Evolutionary conservation across 2,329 filamentous ascomycete genomes (phyloP), one percentile per base, ranked within the genome.

Genomic region (Ceratocystis papillata): DNA sequence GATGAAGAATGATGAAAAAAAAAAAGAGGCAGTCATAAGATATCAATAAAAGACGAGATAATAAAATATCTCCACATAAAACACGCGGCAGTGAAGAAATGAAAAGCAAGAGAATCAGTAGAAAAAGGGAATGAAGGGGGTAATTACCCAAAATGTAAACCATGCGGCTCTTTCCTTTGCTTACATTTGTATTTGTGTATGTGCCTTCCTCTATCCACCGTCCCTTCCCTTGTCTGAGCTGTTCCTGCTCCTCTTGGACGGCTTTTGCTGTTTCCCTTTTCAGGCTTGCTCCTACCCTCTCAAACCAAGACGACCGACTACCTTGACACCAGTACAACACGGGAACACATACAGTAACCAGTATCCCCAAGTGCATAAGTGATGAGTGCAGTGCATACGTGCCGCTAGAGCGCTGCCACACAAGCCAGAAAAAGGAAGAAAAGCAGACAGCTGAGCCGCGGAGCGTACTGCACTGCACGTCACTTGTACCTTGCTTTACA

Each of bases 41-140:
- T 22, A 37, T 48, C 20, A 44, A 63, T 22, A 17, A 53, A 65
- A 45, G 15, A 62, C 33, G 65, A 50, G 63, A 66, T 55, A 66
- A 61, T 8, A 62, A 44, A 65, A 20, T 41, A 20, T 37, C 20
- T n/a, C 48, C 50, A 64, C 28, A 46, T 22, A 41, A 66, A 46
- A 25, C 22, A 25, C 2, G 48, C 48, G 15, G 17, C 7, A 5
- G 46, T 48, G 12, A 48, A 20, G 46, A 48, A 53, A 28, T 15
- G 15, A 53, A 15, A 7, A 53, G 22, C 20, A 28, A 15, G 22
- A 41, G 37, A 12, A 5, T 12, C 12, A 5, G 37, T 41, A 41
- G 55, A 44, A 25, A 7, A 22, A 45, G 25, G 28, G 55, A 28
- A 37, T 17, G 20, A 37, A 60, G 46, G 46, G 2, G 12, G 20